phyloP scores from a whole-genome alignment of 140 eudicot genomes.

The Erigeron philadelphicus region DNA sequence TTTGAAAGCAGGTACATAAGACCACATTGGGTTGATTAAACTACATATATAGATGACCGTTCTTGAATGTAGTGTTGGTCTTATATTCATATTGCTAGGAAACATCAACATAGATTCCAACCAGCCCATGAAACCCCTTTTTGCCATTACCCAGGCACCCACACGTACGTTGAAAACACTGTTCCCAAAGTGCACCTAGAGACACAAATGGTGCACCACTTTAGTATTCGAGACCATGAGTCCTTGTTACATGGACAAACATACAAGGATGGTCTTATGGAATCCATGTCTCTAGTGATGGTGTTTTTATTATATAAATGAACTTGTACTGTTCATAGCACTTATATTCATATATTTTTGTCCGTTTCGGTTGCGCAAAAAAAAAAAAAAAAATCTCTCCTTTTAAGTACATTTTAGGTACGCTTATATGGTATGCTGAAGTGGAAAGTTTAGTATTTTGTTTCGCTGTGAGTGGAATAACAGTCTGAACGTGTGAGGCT shows the following conservation, averaged over 20 bases:
- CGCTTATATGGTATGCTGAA: background rate
- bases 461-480: constrained; percentile 5
- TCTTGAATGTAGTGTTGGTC: constrained; percentile 31
- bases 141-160: constrained; percentile 28
- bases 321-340: background rate
- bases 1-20: constrained; percentile 18
- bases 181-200: constrained; percentile 22
- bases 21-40: constrained; percentile 25
- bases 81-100: constrained; percentile 26
- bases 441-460: constrained; percentile 9
- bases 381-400: too few relatives aligned
- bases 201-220: constrained; percentile 39
- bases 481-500: background rate
- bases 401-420: background rate
- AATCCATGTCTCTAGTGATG: constrained; percentile 33
- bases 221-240: constrained; percentile 22
- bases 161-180: constrained; percentile 24
- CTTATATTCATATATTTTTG: constrained; percentile 9
- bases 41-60: background rate
- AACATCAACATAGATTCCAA: constrained; percentile 25
- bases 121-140: background rate
- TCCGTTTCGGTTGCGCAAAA: constrained; percentile 15
- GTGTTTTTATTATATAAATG: constrained; percentile 1
- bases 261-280: constrained; percentile 35
- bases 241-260: constrained; percentile 34